Evolutionary conservation across 2,329 filamentous ascomycete species (phyloP), one percentile per base, ranked within the genome.

Genomic region (Pseudogymnoascus verrucosus): DNA sequence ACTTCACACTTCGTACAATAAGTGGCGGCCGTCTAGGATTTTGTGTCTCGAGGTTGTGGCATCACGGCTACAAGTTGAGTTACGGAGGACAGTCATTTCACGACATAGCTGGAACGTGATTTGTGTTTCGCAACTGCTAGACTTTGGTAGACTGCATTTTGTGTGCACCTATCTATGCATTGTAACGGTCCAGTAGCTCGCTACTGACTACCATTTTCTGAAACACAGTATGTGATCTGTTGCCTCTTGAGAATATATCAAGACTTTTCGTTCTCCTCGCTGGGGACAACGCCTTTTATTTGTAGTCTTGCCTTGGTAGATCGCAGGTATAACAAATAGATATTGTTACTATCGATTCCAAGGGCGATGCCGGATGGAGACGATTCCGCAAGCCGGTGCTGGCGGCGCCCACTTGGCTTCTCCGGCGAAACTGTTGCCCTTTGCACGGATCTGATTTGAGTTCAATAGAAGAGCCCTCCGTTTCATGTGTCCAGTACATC

Each of bases 401-500:
- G 26, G 14, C 47, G 47, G 26, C 23, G n/a, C 8, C 26, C 3
- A 54, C 26, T 34, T 57, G 47, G 44, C 44, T 14, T 54, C 26
- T 11, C 26, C n/a, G 4, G 10, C n/a, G 47, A 34, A 31, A 3
- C 10, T 57, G n/a, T 19, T 8, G 19, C 26, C 47, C 47, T 57
- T 57, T 34, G 47, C 47, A 34, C 47, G n/a, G 16, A 34, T 57
- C n/a, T 34, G 26, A 57, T 57, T 57, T 57, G 47, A 8, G 47
- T 57, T 12, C 16, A 57, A 57, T 12, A 8, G 26, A 34, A 7
- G 8, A 16, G n/a, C 6, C 47, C 47, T 19, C 26, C 26, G 5
- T 57, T 34, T 57, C 47, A 57, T 39, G 12, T 61, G 19, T 82
- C 84, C 40, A 96, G 74, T 1, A 95, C 88, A 78, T 97, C 93